Percentiles rank a stretch among this genome's conserved stretches.
phyloP scores from a whole-genome alignment of 2,329 filamentous ascomycete genomes.

The Cladorrhinum sp. region DNA sequence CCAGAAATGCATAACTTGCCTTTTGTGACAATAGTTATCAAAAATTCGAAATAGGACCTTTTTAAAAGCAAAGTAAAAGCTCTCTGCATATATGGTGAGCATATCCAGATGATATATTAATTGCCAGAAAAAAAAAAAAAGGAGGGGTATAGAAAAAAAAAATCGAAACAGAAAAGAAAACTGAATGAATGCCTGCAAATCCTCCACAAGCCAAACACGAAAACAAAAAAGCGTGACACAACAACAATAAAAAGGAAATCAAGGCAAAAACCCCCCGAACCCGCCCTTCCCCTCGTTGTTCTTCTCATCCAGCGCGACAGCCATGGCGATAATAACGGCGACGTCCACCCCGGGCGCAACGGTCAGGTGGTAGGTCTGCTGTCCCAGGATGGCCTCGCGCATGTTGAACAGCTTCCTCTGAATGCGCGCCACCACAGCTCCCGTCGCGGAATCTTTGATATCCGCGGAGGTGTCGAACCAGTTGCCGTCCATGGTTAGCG shows the following conservation, averaged over 20 bases:
- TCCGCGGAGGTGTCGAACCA: slow-evolving; percentile 56
- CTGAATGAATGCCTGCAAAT: no score
- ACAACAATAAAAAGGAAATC: not conserved
- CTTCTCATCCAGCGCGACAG: slow-evolving; percentile 66
- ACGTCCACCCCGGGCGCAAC: slow-evolving; percentile 65
- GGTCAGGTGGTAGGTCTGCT: slow-evolving; percentile 64
- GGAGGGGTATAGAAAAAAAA: no score
- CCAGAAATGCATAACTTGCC: no score
- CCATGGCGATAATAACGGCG: slow-evolving; percentile 62
- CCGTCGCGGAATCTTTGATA: slow-evolving; percentile 52
- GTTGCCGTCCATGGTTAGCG: slow-evolving; percentile 58
- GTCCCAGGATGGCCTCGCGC: slow-evolving; percentile 55
- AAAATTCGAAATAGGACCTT: no score
- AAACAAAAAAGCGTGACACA: no score
- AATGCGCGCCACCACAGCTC: slow-evolving; percentile 55
- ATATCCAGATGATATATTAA: no score
- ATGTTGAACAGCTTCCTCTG: slow-evolving; percentile 56
- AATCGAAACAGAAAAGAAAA: no score
- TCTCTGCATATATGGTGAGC: no score
- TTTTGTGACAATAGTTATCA: no score
- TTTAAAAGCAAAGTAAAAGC: no score
- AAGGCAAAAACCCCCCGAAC: not conserved
- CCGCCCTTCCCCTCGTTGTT: slow-evolving; percentile 44
- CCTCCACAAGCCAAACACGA: no score
- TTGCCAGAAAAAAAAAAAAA: no score